Evolutionary conservation across 148 eudicot species (phyloP).

Genomic region (Camellia granthamiana): DNA sequence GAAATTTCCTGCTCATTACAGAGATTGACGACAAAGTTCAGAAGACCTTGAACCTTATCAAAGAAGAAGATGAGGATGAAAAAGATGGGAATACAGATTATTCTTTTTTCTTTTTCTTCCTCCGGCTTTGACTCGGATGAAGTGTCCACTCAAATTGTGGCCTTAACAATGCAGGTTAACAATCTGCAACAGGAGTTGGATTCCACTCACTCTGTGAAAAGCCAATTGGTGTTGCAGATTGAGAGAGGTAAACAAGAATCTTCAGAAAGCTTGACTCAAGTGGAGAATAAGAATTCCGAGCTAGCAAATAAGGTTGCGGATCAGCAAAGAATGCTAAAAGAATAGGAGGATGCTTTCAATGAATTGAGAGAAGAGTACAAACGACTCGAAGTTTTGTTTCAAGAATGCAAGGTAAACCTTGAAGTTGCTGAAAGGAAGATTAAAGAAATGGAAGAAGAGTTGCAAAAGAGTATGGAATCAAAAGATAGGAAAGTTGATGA

Average conservation of each 20-base stretch:
- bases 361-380: conserved; percentile 32
- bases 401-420: conserved; percentile 41
- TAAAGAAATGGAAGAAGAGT: conserved; percentile 43
- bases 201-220: conserved; percentile 30
- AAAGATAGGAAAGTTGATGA: conserved; percentile 50
- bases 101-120: conserved; percentile 63
- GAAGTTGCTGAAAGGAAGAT: conserved; percentile 42
- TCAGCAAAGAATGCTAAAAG: conserved; percentile 29
- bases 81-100: conserved; percentile 27
- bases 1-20: conserved; percentile 30
- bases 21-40: conserved; percentile 60
- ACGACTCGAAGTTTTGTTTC: conserved; percentile 31
- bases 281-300: conserved; percentile 32
- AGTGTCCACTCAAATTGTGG: conserved; percentile 34
- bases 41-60: conserved; percentile 49
- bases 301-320: conserved; percentile 26
- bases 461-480: conserved; percentile 34
- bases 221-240: conserved; percentile 41
- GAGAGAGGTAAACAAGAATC: conserved; percentile 36
- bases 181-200: conserved; percentile 44
- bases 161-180: conserved; percentile 32
- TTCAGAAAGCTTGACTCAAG: conserved; percentile 22
- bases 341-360: conserved; percentile 30
- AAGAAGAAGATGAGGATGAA: conserved; percentile 30
- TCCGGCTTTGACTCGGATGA: conserved; percentile 69